Evolutionary conservation across 208 protist genomes (phyloP).

Genomic region (Phytomonas sp.): DNA sequence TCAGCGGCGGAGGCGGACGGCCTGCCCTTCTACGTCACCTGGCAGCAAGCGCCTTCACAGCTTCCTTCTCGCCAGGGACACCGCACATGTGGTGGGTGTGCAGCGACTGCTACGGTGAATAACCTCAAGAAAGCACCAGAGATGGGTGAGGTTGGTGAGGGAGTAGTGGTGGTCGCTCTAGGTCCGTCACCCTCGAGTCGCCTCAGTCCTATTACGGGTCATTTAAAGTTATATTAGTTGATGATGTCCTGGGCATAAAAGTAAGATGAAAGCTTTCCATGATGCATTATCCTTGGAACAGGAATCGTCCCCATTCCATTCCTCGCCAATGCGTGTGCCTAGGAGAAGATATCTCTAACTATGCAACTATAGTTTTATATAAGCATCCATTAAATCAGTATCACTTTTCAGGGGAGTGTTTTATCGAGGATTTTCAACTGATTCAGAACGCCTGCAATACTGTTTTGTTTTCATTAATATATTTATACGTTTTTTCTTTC

Average conservation of each 20-base stretch:
- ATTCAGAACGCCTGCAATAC: not conserved
- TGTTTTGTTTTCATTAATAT: not conserved
- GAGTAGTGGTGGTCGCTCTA: slow-evolving; percentile 38
- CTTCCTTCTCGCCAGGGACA: not conserved
- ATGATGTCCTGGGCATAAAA: slow-evolving; percentile 1
- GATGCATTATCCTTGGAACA: too few species aligned
- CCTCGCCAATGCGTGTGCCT: too few species aligned
- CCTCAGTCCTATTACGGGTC: slow-evolving; percentile 51
- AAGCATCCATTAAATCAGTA: not conserved
- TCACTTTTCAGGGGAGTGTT: not conserved
- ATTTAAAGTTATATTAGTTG: slow-evolving; percentile 64
- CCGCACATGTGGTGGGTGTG: not conserved
- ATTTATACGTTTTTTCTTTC: not conserved
- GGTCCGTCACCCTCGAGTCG: slow-evolving; percentile 41
- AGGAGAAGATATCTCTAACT: not conserved
- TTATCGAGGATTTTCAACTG: not conserved
- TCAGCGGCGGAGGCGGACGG: slow-evolving; percentile 14
- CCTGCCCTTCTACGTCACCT: slow-evolving; percentile 20
- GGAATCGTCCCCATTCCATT: too few species aligned
- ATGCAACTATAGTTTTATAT: not conserved
- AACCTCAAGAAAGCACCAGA: not conserved
- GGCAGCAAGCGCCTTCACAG: not conserved
- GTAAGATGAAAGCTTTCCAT: too few species aligned
- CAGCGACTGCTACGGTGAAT: not conserved
- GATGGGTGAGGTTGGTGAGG: not conserved